Evolutionary conservation across 106 monocot genomes (phyloP), one percentile per base, ranked within the genome.

Genomic region (Agapanthus africanus): DNA sequence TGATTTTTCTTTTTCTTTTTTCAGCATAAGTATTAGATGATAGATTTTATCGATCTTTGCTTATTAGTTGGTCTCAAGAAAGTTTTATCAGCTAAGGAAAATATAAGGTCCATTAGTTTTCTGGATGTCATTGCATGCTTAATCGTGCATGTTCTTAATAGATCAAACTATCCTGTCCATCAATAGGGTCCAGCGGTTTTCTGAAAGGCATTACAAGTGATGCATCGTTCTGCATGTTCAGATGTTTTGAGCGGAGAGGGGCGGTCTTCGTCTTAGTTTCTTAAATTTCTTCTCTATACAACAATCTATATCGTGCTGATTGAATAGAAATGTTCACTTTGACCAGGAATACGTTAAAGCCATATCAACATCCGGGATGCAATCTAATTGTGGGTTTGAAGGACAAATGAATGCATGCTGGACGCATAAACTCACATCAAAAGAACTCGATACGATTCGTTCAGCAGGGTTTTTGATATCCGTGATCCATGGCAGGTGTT

Each of bases 351-450:
- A 99, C 68, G 97, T 92, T 36, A 87, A 81, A 67, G 89, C 73
- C 67, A 99, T 99, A 80, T 82, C 92, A 61, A 82, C 87, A 62
- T 66, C 76, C 30, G 97, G 97, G 63, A 99, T 99, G 97, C 92
- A 99, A 79, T 92, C 92, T 27, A 84, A 70, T 52, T 77, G 40
- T 76, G 97, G 97, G 30, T 99, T 99, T 71, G 89, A 92, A 71
- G 97, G 97, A 18, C 97, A 99, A 83, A 69, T 92, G 5, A 89
- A 85, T 78, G 97, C 97, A 64, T 99, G 97, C 74, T 99, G 97
- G 97, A 89, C 77, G 40, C 97, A 99, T 70, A 87, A 73, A 40
- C 41, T 99, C 75, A 81, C 89, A 56, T 26, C 78, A 66, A 90
- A 92, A 70, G 97, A 99, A 63, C 73, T 99, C 39, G 89, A 87